Percentiles rank a stretch among this genome's conserved stretches.
Conservation (phyloP, 2,329 filamentous ascomycete genomes). For the Trichoderma oligosporum region DNA sequence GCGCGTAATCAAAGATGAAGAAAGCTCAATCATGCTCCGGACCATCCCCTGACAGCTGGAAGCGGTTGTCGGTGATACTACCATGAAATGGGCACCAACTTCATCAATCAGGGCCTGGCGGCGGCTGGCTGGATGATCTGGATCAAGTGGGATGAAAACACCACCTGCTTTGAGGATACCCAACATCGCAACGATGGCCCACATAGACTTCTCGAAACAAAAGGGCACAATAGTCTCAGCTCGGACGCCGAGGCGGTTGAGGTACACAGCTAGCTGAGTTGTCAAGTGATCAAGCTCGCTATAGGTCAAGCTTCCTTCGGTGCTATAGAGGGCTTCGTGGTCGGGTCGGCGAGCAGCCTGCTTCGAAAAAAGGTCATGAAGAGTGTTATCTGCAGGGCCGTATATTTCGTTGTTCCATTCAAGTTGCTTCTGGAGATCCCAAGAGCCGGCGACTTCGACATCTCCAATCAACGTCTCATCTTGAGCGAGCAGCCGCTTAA, state of each 20-base stretch:
- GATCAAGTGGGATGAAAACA: slow-evolving; percentile 28
- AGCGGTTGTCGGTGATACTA: slow-evolving; percentile 13
- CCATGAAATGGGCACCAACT: slow-evolving; percentile 16
- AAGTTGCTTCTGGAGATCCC: slow-evolving; percentile 11
- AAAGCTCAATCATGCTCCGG: background rate
- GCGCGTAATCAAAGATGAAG: background rate
- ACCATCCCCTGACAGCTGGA: slow-evolving; percentile 4
- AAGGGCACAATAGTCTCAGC: slow-evolving; percentile 24
- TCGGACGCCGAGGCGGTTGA: slow-evolving; percentile 24
- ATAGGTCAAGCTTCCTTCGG: slow-evolving; percentile 9
- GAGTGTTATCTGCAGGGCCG: background rate
- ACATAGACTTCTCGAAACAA: slow-evolving; percentile 24
- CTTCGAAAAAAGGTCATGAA: slow-evolving; percentile 1
- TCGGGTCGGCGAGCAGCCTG: background rate
- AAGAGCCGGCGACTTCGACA: background rate
- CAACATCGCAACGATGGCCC: slow-evolving; percentile 25
- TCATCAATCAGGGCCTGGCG: slow-evolving; percentile 17
- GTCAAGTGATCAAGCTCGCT: slow-evolving; percentile 4
- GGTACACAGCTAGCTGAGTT: slow-evolving; percentile 6
- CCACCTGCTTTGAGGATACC: slow-evolving; percentile 30
- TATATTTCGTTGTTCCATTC: slow-evolving; percentile 11
- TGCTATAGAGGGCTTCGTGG: slow-evolving; percentile 16
- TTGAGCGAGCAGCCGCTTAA: background rate
- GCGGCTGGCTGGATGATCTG: slow-evolving; percentile 15
- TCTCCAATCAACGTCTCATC: background rate